Base-by-base conservation (phyloP, 768 basidiomycete species). In the Cystobasidium tubakii region DNA sequence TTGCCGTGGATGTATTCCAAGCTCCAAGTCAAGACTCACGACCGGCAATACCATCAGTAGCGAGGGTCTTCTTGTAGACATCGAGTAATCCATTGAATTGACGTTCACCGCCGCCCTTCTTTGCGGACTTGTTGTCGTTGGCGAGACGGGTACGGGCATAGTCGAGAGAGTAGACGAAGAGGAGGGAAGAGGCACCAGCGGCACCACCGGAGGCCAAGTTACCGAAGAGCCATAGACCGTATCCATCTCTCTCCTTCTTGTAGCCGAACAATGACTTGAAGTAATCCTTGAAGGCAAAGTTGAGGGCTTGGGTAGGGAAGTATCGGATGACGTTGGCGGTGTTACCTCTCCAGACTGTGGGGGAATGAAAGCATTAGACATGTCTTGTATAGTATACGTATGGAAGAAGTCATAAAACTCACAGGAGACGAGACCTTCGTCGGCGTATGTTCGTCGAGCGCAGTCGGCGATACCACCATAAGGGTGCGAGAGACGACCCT, bases 281-380 rank as follows among this genome's bases (percentile, higher is more conserved):
- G 79, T 79, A 96, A 91, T 83, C 82, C 80, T 83, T 98, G 90
- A 97, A 98, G 82, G 95, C 95, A 81, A 99, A 98, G 90, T 99
- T 99, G 80, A 98, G 84, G 46, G 96, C 96, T 83, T 99, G 95
- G 73, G 96, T 99, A 66, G 96, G 96, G 92, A 99, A 99, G 90
- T 99, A 99, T 82, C 96, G 94, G 85, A 99, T 96, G 84, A 99
- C 96, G 85, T 99, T 99, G 87, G 96, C 95, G 74, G 95, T 98
- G 88, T 99, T 99, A 83, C 96, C 96, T 85, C 96, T 86, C 96
- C 96, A 98, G 81, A 99, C 85, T 25, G 74, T 62, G 13, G 10
- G 10, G 29, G 25, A 7, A 7, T 19, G 31, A 1, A 23, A 63
- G 19, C 21, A 46, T 15, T 25, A 19, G 50, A 27, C 21, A 12